Evolutionary conservation across 768 basidiomycete genomes (phyloP), one percentile per base, ranked within the genome.

Genomic region (Suillus occidentalis): DNA sequence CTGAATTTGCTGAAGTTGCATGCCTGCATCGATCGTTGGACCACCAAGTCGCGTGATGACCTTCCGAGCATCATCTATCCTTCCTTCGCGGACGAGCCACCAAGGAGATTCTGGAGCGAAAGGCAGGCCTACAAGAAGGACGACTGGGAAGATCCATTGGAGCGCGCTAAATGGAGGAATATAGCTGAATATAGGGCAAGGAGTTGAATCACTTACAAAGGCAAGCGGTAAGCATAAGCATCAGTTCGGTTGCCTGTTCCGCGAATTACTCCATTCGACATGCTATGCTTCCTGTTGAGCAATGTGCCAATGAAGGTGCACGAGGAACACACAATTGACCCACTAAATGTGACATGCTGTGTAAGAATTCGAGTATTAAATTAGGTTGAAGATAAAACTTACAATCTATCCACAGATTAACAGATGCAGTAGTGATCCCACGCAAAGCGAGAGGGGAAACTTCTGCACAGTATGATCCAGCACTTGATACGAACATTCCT

Each of bases 41-140:
- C 70, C 72, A 53, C 66, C 70, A 6, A 77, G 68, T 34, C 62
- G 49, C 4, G 39, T 0, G n/a, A 77, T 25, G 16, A 71, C 59
- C 36, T 43, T 65, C 52, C 66, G 64, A 1, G 76, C 76, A 0
- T 75, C 71, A 13, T 71, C 72, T 3, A 70, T 4, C 12, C 70
- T 64, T 50, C 75, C 75, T 43, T 71, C 69, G 7, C 76, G 73
- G 2, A 77, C 76, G 8, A 77, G 68, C 76, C 76, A 77, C 76
- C 76, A 77, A 0, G 75, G 76, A 0, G 69, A 71, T 61, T 77
- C 76, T 0, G 76, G 75, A 3, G 74, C 74, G 37, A 77, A 75
- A 0, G 69, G 67, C 40, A 77, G 69, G 18, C 77, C 77, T 5
- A 70, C 58, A 55, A 77, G 61, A 53, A 77, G 70, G 4, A 76